Base-by-base conservation (phyloP, 176 grass and related monocot species). In the Dendrocalamus sinicus region DNA sequence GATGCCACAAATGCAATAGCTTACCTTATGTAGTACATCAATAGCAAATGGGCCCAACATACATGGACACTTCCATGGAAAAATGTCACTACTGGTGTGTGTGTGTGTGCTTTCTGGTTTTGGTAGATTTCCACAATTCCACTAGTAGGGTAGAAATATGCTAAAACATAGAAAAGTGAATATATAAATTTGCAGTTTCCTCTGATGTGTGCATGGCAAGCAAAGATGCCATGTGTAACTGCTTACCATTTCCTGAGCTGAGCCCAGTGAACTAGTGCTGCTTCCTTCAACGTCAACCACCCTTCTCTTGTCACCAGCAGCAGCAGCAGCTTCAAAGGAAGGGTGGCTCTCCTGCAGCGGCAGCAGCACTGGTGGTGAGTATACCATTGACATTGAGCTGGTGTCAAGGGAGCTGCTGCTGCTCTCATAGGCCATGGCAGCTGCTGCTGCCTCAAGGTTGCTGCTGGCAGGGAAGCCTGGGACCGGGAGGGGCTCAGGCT, bases 161-260 rank as follows among this genome's bases (percentile, higher is more conserved):
- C 20, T 3, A 58, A 59, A 60, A 41, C 55, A 57, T 23, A n/a
- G 7, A 41, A 26, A 40, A 17, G 59, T 5, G 60, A 28, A 78
- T 20, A 30, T 23, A 4, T 43, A 40, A 41, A 41, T 44, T 72
- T 72, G 20, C 69, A 47, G 68, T 23, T 46, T 46, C 41, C 19
- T 47, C 70, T 72, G 22, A 22, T 47, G 16, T 65, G 44, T 19
- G 24, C 15, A 66, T n/a, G 66, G 13, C 28, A 81, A 55, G 46
- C 46, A 81, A 81, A 55, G 35, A 39, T 70, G 32, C 32, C 66
- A 41, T 19, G 30, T 19, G 15, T 40, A 69, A 52, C 26, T 20
- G 48, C 65, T 81, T 58, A 82, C 80, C 80, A 55, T 71, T 13
- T 82, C 51, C 41, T 82, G 67, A 82, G 52, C 7, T 71, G 80